Evolutionary conservation across 23 red algal species (phyloP).

Genomic region (Chondrus crispus): DNA sequence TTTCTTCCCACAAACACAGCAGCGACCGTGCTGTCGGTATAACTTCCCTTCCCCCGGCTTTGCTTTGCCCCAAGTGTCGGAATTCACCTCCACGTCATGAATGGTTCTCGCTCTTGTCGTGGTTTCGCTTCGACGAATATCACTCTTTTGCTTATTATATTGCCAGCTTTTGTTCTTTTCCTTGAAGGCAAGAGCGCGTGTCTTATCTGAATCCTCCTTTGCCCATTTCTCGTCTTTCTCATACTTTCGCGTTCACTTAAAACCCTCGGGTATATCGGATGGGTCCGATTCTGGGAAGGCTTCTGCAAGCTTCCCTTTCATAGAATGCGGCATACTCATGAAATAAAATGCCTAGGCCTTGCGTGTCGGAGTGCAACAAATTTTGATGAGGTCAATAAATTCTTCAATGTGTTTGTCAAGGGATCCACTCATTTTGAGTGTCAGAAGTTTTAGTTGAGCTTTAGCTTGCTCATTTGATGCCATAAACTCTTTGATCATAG

Average conservation of each 20-base stretch:
- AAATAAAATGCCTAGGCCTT: background rate
- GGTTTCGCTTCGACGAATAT: too few relatives aligned
- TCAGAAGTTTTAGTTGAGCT: background rate
- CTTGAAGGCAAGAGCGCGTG: too few relatives aligned
- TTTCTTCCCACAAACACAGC: background rate
- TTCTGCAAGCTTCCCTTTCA: background rate
- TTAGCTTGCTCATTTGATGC: background rate
- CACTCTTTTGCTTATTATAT: too few relatives aligned
- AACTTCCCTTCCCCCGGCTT: background rate
- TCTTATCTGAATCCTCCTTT: too few relatives aligned
- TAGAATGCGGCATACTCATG: background rate
- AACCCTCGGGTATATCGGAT: background rate
- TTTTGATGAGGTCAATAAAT: background rate
- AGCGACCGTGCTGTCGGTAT: background rate
- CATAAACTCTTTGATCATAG: conserved; percentile 26
- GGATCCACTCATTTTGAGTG: background rate
- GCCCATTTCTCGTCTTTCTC: background rate
- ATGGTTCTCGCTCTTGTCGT: too few relatives aligned
- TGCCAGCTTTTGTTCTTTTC: too few relatives aligned
- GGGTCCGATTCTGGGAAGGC: background rate
- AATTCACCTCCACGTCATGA: background rate
- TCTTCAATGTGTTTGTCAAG: background rate
- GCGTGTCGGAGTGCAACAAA: background rate
- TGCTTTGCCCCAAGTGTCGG: background rate
- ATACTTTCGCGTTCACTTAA: background rate